phyloP scores from a whole-genome alignment of 345 rosid species.

The Murraya koenigii region DNA sequence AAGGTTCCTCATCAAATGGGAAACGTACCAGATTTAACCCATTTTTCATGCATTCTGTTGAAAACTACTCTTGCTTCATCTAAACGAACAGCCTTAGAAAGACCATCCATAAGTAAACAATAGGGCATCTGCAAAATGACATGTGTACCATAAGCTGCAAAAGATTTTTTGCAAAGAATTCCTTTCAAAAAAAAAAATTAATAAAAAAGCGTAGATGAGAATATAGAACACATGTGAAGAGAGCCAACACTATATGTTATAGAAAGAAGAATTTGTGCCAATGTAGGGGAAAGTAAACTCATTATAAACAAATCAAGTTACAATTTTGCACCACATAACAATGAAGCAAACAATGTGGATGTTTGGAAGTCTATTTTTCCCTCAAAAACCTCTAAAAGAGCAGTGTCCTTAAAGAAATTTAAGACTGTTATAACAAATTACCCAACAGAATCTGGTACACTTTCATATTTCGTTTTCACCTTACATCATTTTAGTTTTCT shows the following conservation, averaged over 20 bases:
- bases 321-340: background rate
- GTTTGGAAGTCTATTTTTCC: background rate
- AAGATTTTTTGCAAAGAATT: background rate
- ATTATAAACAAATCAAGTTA: constrained; percentile 4
- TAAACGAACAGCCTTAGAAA: constrained; percentile 67
- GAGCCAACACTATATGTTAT: background rate
- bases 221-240: background rate
- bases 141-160: constrained; percentile 14
- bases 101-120: constrained; percentile 86
- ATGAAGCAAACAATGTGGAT: background rate
- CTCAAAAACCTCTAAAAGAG: background rate
- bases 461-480: background rate
- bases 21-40: constrained; percentile 69
- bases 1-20: background rate
- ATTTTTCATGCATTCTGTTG: constrained; percentile 50
- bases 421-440: background rate
- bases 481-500: background rate
- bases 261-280: background rate
- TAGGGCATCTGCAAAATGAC: constrained; percentile 67
- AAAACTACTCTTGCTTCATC: constrained; percentile 73
- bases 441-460: background rate
- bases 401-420: background rate
- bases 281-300: background rate
- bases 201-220: constrained; percentile 9
- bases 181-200: background rate